Evolutionary conservation across 2,329 filamentous ascomycete genomes (phyloP).

Genomic region (Colletotrichum gloeosporioides): DNA sequence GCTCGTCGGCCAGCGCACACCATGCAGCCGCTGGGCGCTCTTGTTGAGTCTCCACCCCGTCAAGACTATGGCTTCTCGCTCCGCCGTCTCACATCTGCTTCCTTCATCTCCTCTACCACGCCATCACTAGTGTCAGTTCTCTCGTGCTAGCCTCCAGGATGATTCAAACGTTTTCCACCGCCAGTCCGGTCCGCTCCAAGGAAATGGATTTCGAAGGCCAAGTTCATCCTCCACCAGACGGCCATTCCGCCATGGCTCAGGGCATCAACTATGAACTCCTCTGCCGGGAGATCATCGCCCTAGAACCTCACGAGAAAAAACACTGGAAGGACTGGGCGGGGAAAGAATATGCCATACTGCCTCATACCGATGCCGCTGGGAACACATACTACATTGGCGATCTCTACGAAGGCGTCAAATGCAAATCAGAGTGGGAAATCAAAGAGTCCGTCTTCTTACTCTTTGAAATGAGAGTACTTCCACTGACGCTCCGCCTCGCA

Average conservation of each 20-base stretch:
- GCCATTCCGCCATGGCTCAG: not conserved
- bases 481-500: not conserved
- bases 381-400: not conserved
- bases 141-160: not conserved
- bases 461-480: not conserved
- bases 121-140: not conserved
- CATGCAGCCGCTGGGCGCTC: too few relatives aligned
- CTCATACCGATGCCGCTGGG: not conserved
- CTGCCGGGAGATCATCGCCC: not conserved
- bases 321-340: rapidly evolving
- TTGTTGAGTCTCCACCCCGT: not conserved
- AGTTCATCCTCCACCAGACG: not conserved
- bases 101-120: not conserved
- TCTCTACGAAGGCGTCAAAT: not conserved
- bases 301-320: not conserved
- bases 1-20: not conserved
- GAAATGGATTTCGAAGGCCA: not conserved
- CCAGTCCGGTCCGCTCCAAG: not conserved
- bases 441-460: not conserved
- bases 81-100: not conserved
- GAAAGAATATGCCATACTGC: not conserved
- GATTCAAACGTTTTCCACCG: not conserved
- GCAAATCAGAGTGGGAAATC: not conserved
- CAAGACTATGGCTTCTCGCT: not conserved
- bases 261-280: not conserved